Evolutionary conservation across 208 protist genomes (phyloP).

Genomic region (Leishmania amazonensis): DNA sequence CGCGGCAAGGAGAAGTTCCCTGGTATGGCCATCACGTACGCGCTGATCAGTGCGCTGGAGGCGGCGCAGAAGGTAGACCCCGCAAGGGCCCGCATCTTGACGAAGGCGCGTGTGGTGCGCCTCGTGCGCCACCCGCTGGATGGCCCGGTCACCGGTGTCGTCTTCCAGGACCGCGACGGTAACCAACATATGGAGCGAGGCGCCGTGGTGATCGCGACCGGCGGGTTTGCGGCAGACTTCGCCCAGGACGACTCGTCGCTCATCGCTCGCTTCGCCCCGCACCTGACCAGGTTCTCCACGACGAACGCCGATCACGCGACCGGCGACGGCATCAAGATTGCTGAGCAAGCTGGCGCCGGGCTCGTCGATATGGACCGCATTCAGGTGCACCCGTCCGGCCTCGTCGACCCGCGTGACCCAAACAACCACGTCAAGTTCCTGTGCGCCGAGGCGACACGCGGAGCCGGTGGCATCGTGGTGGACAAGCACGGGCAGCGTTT

Average conservation of each 20-base stretch:
- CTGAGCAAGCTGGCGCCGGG: constrained; percentile 52
- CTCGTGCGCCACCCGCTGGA: constrained; percentile 43
- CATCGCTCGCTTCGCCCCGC: constrained; percentile 60
- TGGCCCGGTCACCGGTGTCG: constrained; percentile 58
- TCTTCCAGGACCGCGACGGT: constrained; percentile 42
- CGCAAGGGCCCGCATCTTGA: constrained; percentile 48
- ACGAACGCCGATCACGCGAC: constrained; percentile 89
- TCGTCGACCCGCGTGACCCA: constrained; percentile 91
- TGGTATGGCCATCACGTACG: constrained; percentile 87
- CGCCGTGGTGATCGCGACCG: constrained; percentile 84
- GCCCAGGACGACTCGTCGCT: constrained; percentile 39
- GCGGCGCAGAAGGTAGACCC: constrained; percentile 34
- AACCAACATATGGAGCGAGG: constrained; percentile 44
- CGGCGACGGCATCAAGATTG: constrained; percentile 81
- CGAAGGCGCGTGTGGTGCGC: constrained; percentile 45
- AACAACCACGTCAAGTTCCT: constrained; percentile 88
- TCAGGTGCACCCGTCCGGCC: constrained; percentile 94
- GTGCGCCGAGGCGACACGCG: constrained; percentile 94
- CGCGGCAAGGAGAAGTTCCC: constrained; percentile 64
- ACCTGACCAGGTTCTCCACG: constrained; percentile 72
- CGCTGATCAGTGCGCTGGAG: constrained; percentile 74
- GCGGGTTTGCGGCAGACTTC: constrained; percentile 66
- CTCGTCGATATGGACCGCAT: constrained; percentile 71
- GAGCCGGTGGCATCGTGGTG: constrained; percentile 90
- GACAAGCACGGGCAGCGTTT: constrained; percentile 72